These are phyloP conservation scores for Musa troglodytarum DNA, from an alignment of 176 grass and related monocot genomes.

Conservation along the genomic window DNA sequence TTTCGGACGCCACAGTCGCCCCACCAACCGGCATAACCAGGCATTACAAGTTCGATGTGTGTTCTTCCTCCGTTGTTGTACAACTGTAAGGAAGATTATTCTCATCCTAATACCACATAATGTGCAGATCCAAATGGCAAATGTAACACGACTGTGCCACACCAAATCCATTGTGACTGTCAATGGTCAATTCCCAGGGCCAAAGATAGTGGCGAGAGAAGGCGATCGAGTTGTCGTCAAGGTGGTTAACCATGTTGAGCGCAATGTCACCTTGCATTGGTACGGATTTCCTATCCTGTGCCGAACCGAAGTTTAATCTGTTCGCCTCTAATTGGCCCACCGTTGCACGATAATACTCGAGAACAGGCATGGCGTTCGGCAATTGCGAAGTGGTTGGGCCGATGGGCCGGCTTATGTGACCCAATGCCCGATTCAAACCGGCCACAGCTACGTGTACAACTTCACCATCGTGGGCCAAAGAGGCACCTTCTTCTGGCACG, in stretches of 20 bases:
- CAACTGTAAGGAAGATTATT: background rate
- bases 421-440: background rate
- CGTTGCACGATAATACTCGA: background rate
- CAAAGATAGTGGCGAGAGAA: conserved; percentile 3
- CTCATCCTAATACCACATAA: background rate
- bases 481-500: conserved; percentile 5
- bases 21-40: too few relatives aligned
- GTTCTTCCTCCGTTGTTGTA: too few relatives aligned
- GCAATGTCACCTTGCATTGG: conserved; percentile 6
- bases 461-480: conserved; percentile 3
- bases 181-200: conserved; percentile 6
- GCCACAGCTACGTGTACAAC: background rate
- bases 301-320: background rate
- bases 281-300: background rate
- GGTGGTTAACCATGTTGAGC: background rate
- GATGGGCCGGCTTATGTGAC: conserved; percentile 3
- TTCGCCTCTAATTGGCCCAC: background rate
- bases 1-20: too few relatives aligned
- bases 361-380: background rate
- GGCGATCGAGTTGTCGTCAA: conserved; percentile 2
- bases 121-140: background rate
- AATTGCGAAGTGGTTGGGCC: background rate
- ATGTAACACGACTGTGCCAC: background rate
- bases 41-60: too few relatives aligned
- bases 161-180: background rate